Evolutionary conservation across 1,139 yeast species (phyloP).

Genomic region (Torulaspora globosa): DNA sequence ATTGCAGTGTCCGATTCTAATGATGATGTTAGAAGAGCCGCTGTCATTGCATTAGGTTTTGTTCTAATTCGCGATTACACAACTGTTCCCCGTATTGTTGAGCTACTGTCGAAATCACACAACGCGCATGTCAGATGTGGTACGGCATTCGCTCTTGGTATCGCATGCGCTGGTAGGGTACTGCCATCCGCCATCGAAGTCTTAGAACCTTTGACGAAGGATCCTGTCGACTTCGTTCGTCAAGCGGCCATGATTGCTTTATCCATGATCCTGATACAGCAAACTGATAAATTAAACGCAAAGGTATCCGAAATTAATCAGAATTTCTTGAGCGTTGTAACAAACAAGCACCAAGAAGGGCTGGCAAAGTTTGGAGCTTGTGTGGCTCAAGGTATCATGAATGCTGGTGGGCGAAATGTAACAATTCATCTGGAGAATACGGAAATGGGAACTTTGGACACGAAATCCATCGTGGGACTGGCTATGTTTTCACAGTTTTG

Average conservation of each 20-base stretch:
- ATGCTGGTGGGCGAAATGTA: conserved; percentile 98
- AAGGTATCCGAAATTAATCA: conserved; percentile 75
- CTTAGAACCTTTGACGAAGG: conserved; percentile 87
- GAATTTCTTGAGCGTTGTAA: conserved; percentile 66
- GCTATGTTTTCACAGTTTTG: conserved; percentile 89
- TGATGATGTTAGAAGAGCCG: conserved; percentile 95
- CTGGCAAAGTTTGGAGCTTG: conserved; percentile 98
- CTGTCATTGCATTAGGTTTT: conserved; percentile 92
- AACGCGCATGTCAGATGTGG: conserved; percentile 99
- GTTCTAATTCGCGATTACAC: conserved; percentile 85
- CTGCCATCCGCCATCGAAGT: conserved; percentile 85
- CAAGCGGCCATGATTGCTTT: conserved; percentile 95
- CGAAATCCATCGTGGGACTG: conserved; percentile 88
- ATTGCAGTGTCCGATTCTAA: conserved; percentile 95
- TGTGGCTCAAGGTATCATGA: conserved; percentile 93
- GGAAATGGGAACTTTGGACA: conserved; percentile 88
- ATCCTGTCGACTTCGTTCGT: conserved; percentile 94
- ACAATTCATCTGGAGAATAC: conserved; percentile 85
- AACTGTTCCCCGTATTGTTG: conserved; percentile 93
- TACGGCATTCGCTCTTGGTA: conserved; percentile 94
- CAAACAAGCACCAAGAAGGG: conserved; percentile 92
- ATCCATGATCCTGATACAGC: conserved; percentile 90
- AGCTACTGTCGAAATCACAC: conserved; percentile 86
- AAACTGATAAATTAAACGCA: conserved; percentile 79
- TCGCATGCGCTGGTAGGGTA: conserved; percentile 95